Base-by-base conservation (phyloP, 345 rosid species). In the Rhizophora apiculata region DNA sequence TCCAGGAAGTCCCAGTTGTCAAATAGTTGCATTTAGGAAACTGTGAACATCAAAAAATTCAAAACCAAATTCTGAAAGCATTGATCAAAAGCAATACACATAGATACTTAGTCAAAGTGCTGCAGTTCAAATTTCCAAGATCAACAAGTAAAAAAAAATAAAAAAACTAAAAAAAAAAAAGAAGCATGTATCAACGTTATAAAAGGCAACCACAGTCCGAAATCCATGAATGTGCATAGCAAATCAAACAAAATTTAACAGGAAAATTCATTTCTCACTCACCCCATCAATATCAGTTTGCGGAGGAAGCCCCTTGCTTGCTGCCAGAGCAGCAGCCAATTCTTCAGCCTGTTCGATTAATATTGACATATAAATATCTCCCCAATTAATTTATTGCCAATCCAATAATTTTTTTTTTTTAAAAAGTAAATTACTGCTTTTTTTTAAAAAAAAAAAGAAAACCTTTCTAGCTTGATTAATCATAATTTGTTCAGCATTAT, bases 401-500 rank as follows among this genome's bases (percentile, higher is more conserved):
- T 52, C 1, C 6, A 21, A 9, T 13, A 36, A 24, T n/a, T n/a
- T n/a, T n/a, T 55, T 0, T 26, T 13, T 9, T 3, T 31, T 31
- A 31, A 31, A 66, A 32, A 20, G 31, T 16, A 21, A 36, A 21
- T 24, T 36, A 8, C 8, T 16, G n/a, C 4, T 54, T 58, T 46
- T 77, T 29, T 30, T 2, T 2, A 24, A 24, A 24, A 24, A 24
- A 24, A 29, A 29, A 29, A 29, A 29, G 1, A 29, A 31, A 31
- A 96, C 99, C 96, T 90, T 96, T 20, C 82, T 82, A 20, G 98
- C 96, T 65, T 88, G 89, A 80, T 88, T 96, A 46, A 89, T 77
- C 87, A 86, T 88, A 62, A 96, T 96, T 68, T 78, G 97, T 74
- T 90, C 97, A 30, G 95, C 93, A 82, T 92, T 96, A 76, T 92